Evolutionary conservation across 169 alveolate genomes (phyloP).

Genomic region (Plasmodium vinckei): DNA sequence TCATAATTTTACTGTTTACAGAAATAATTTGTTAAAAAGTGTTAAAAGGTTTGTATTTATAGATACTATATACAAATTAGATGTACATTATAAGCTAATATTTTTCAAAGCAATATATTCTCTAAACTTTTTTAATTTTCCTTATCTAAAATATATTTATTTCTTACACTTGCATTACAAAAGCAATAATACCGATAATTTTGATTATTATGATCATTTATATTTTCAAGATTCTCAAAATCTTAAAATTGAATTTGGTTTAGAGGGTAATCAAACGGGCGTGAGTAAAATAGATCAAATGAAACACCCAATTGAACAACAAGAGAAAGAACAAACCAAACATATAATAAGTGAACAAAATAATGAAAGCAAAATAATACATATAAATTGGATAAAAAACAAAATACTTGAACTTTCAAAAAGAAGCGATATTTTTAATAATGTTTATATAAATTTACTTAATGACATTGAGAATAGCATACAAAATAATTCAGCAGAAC

Average conservation of each 20-base stretch:
- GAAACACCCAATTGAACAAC: not conserved
- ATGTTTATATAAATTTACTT: conserved; percentile 60
- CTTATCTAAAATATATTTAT: conserved; percentile 30
- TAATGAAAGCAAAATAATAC: not conserved
- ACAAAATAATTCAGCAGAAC: conserved; percentile 56
- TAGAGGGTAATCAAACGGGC: not conserved
- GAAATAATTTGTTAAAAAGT: conserved; percentile 48
- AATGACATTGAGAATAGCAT: conserved; percentile 49
- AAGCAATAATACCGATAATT: conserved; percentile 13
- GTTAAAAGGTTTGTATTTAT: conserved; percentile 55
- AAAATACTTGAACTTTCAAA: conserved; percentile 41
- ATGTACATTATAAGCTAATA: conserved; percentile 39
- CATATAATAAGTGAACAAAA: conserved; percentile 6
- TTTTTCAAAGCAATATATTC: conserved; percentile 67
- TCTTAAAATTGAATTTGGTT: conserved; percentile 3
- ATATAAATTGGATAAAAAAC: conserved; percentile 7
- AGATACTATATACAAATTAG: conserved; percentile 53
- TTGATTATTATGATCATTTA: conserved; percentile 35
- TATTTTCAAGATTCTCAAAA: conserved; percentile 30
- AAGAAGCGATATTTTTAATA: conserved; percentile 49
- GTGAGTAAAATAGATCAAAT: not conserved
- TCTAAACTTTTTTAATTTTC: conserved; percentile 55
- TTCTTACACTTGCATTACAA: conserved; percentile 13
- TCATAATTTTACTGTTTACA: conserved; percentile 37
- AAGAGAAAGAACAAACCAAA: not conserved